Evolutionary conservation across 768 basidiomycete genomes (phyloP).

Genomic region (Cystobasidium tubakii): DNA sequence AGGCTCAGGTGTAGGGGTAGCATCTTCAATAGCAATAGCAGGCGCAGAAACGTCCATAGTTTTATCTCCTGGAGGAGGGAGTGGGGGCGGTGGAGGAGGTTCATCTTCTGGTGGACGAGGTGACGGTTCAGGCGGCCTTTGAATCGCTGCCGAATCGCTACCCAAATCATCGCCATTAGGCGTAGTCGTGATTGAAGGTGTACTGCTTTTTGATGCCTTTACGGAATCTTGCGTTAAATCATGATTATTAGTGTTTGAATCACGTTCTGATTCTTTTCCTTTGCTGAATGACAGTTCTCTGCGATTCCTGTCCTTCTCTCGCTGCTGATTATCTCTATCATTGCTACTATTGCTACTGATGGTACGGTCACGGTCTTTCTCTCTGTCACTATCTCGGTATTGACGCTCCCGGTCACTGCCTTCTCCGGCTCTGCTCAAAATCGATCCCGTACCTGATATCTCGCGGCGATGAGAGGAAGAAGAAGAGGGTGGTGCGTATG

Average conservation of each 20-base stretch:
- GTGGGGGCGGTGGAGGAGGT: constrained; percentile 2
- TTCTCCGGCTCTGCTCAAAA: not conserved
- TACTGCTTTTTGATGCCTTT: not conserved
- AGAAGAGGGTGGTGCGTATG: not conserved
- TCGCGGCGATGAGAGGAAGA: not conserved
- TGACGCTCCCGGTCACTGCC: constrained; percentile 7
- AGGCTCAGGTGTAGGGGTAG: not conserved
- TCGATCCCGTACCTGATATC: not conserved
- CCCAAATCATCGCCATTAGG: not conserved
- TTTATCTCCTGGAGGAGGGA: not conserved
- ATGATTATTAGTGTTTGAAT: not conserved
- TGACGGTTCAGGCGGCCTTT: not conserved
- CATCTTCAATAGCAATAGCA: not conserved
- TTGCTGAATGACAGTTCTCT: constrained; percentile 4
- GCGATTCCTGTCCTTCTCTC: not conserved
- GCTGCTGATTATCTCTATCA: constrained; percentile 7
- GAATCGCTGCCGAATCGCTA: not conserved
- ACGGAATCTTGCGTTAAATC: not conserved
- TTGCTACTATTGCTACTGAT: not conserved
- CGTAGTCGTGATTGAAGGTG: not conserved
- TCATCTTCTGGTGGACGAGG: constrained; percentile 6
- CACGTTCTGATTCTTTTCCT: constrained; percentile 14
- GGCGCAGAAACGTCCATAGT: not conserved
- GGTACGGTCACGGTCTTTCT: not conserved
- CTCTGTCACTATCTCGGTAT: constrained; percentile 2